phyloP scores from a whole-genome alignment of 768 basidiomycete species.

The Mycena epipterygia region DNA sequence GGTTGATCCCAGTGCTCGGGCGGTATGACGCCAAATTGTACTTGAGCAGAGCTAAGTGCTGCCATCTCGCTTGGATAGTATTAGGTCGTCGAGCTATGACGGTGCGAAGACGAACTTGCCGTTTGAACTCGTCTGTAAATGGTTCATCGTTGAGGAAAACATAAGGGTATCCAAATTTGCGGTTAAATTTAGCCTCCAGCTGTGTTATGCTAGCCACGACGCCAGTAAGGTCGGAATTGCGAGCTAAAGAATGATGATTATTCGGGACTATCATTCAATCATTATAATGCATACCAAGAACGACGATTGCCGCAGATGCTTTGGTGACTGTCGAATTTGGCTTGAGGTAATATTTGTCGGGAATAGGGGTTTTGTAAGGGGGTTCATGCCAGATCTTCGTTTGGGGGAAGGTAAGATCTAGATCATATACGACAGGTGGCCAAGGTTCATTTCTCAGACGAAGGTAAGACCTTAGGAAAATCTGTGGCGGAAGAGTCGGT shows the following conservation, averaged over 20 bases:
- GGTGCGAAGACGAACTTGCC: no score
- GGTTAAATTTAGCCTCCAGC: slow-evolving; percentile 73
- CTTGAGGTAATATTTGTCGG: background rate
- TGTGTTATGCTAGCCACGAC: slow-evolving; percentile 65
- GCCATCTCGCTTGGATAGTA: no score
- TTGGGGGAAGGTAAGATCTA: no score
- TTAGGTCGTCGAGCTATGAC: no score
- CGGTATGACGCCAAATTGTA: slow-evolving; percentile 69
- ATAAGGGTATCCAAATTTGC: slow-evolving; percentile 71
- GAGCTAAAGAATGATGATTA: no score
- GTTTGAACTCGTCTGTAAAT: slow-evolving; percentile 68
- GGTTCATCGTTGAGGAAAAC: slow-evolving; percentile 74
- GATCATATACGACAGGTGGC: no score
- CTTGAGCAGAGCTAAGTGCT: background rate
- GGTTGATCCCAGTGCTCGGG: slow-evolving; percentile 79
- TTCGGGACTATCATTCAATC: no score
- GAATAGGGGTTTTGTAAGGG: background rate
- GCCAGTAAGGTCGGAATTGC: slow-evolving; percentile 60
- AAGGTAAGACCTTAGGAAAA: no score
- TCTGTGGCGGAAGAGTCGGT: no score
- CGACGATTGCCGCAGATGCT: background rate
- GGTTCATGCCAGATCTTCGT: background rate
- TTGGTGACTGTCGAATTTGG: background rate
- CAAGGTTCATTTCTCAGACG: no score
- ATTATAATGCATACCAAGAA: background rate